These are phyloP conservation scores for Trebouxia sp. DNA, from an alignment of 139 green algal species.

Conservation along the genomic window DNA sequence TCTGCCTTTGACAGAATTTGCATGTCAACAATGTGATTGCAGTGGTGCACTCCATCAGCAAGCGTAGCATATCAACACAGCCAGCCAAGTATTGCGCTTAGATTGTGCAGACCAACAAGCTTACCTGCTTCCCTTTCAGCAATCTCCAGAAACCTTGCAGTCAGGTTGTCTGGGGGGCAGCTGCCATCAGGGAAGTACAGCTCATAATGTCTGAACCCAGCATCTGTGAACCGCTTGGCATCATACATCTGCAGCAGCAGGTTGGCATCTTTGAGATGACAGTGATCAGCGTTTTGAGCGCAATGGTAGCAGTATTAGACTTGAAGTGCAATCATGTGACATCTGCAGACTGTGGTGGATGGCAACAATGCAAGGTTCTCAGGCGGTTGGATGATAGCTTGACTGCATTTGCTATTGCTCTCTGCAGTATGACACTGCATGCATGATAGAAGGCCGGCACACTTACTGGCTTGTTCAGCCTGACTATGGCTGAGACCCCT, in stretches of 20 bases:
- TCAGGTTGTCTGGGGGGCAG: conserved; percentile 77
- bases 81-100: neutral
- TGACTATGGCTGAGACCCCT: conserved; percentile 75
- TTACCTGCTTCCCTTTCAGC: conserved; percentile 65
- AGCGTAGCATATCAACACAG: too few species aligned
- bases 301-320: too few species aligned
- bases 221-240: conserved; percentile 72
- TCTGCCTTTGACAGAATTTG: neutral
- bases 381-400: too few species aligned
- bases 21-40: conserved; percentile 13
- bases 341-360: too few species aligned
- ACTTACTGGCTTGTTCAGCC: conserved; percentile 85
- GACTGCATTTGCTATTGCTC: too few species aligned
- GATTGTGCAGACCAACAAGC: neutral
- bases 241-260: conserved; percentile 80
- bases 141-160: conserved; percentile 78
- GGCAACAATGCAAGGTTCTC: too few species aligned
- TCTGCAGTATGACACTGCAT: too few species aligned
- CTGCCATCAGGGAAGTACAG: conserved; percentile 94
- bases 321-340: too few species aligned
- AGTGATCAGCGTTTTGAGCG: too few species aligned
- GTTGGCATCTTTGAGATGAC: too few species aligned
- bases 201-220: conserved; percentile 84
- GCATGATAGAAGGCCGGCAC: neutral
- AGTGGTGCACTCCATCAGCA: neutral